Base-by-base conservation (phyloP, 345 rosid genomes). In the Linum lewisii region DNA sequence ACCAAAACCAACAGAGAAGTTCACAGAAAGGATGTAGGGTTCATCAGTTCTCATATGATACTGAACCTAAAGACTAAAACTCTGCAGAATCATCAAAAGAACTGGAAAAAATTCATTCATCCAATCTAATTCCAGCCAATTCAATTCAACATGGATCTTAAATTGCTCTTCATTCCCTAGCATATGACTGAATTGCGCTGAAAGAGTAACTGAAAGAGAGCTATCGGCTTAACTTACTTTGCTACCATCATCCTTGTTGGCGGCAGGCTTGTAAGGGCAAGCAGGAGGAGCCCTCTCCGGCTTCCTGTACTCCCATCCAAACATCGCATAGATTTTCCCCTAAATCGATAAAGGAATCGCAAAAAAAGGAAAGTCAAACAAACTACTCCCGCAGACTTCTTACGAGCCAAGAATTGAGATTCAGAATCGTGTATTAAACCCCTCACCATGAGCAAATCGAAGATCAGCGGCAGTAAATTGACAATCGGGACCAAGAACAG, bases 231-330 rank as follows among this genome's bases (percentile, higher is more conserved):
- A 42, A 73, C 87, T 74, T 67, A 91, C 96, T 65, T 69, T 75
- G 61, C 56, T 72, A 25, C 65, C n/a, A 61, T 32, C 56, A 60
- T 69, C 81, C 49, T 52, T 74, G 14, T 53, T 77, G 1, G 80
- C 73, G 5, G 68, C 49, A 15, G 97, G 87, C 66, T 84, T 93
- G 62, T 78, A 83, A 0, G 97, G 96, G 67, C 97, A 93, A 5
- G 87, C 85, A 8, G 95, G 84, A 73, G 96, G 96, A 65, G 69
- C 79, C 73, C 91, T 81, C 62, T 65, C 92, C 47, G 97, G 97
- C 62, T 82, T 93, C 79, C 88, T 79, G 76, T 87, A 93, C 64
- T 93, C 99, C 97, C 99, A 93, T 21, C 99, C 99, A 16, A 89
- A 70, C 64, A 79, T 76, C 5, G 73, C 68, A 59, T 87, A 89